Conservation (phyloP, 371 early-diverging fungal species). For the Mortierella sp. region DNA sequence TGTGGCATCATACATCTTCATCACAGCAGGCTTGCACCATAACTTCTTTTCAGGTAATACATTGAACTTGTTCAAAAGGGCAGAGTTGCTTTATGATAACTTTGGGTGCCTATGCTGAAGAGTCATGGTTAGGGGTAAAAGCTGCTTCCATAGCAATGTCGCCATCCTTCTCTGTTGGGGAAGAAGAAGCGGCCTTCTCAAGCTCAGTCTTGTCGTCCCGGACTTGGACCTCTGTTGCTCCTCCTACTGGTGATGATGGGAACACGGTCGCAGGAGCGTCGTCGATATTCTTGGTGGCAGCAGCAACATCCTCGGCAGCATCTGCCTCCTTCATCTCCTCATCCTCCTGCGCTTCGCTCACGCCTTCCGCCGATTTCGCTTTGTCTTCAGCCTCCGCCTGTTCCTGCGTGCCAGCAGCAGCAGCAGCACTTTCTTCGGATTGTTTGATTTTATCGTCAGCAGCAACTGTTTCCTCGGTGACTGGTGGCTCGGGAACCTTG, state of each 20-base stretch:
- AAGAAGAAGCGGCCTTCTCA: neutral
- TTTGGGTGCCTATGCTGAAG: neutral
- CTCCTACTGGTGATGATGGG: neutral
- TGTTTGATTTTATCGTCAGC: neutral
- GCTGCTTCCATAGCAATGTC: neutral
- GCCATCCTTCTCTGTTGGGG: neutral
- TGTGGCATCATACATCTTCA: no score
- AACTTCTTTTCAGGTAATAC: neutral
- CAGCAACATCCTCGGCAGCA: no score
- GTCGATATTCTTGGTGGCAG: neutral
- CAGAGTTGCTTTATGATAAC: neutral
- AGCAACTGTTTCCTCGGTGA: neutral
- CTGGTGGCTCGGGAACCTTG: conserved; percentile 22
- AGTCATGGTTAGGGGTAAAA: neutral
- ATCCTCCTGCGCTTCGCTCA: neutral
- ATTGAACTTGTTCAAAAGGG: neutral
- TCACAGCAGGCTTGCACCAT: neutral
- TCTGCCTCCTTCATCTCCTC: conserved; percentile 25
- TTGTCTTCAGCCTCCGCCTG: neutral
- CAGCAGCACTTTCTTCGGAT: neutral
- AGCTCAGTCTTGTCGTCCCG: neutral
- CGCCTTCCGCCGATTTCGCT: neutral
- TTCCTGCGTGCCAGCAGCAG: neutral
- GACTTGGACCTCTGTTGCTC: neutral
- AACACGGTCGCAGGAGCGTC: no score